Evolutionary conservation across 1,139 yeast genomes (phyloP).

Genomic region (Blastobotrys indianensis): DNA sequence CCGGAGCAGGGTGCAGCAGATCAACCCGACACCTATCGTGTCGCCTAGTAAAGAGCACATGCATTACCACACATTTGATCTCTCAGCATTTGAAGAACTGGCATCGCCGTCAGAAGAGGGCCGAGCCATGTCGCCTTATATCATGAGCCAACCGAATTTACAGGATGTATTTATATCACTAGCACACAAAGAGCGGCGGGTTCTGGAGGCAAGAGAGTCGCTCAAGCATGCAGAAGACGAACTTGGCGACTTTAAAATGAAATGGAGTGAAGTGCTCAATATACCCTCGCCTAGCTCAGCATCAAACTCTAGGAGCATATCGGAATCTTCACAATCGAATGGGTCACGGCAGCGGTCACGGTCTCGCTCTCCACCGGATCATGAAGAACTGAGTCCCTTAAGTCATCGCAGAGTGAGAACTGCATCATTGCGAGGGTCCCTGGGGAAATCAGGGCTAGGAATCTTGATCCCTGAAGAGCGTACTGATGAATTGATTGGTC

Average conservation of each 20-base stretch:
- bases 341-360: not conserved
- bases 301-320: no score
- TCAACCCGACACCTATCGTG: conserved; percentile 10
- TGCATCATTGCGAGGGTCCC: conserved; percentile 4
- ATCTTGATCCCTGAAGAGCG: conserved; percentile 6
- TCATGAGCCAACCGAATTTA: conserved; percentile 24
- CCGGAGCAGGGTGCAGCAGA: not conserved
- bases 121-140: conserved; percentile 20
- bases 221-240: conserved; percentile 28
- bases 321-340: no score
- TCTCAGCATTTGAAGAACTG: not conserved
- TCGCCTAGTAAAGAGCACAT: conserved; percentile 8
- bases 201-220: conserved; percentile 33
- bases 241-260: conserved; percentile 21
- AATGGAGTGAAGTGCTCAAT: conserved; percentile 24
- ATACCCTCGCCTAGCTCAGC: conserved; percentile 11
- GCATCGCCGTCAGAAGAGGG: not conserved
- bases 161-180: conserved; percentile 33
- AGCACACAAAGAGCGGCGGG: conserved; percentile 35
- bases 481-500: not conserved
- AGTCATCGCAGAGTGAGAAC: no score
- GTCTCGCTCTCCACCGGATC: not conserved
- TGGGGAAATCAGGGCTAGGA: conserved; percentile 3
- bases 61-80: not conserved
- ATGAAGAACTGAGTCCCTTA: no score